Conservation (phyloP, 495 filamentous ascomycete genomes). For the Corynascus novoguineensis region DNA sequence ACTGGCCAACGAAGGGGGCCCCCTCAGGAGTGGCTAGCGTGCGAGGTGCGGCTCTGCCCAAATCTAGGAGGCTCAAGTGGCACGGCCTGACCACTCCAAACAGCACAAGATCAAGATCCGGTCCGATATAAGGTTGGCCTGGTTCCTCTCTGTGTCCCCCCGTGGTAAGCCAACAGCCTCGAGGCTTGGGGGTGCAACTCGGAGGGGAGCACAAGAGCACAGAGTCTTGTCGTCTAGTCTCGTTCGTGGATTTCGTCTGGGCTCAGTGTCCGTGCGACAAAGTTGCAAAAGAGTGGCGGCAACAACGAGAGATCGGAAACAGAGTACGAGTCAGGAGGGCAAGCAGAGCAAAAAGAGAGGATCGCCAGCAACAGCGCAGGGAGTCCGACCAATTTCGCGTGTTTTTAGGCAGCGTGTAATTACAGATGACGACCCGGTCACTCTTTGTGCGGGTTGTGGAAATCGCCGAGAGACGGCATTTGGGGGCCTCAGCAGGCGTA, state of each 20-base stretch:
- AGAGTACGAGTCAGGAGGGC: slow-evolving; percentile 4
- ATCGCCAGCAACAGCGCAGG: not conserved
- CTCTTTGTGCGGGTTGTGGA: slow-evolving; percentile 1
- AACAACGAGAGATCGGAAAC: not conserved
- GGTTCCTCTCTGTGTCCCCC: not conserved
- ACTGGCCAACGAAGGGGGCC: slow-evolving; percentile 14
- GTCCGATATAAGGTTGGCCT: not conserved
- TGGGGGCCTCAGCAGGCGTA: not conserved
- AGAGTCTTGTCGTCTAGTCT: not conserved
- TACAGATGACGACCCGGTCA: not conserved
- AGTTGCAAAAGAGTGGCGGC: slow-evolving; percentile 5
- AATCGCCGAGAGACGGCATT: not conserved
- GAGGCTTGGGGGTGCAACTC: no score
- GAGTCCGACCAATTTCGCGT: not conserved
- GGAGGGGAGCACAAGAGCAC: not conserved
- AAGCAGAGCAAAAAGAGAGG: not conserved
- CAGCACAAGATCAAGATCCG: slow-evolving; percentile 1
- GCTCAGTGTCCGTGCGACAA: not conserved
- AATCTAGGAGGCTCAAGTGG: slow-evolving; percentile 11
- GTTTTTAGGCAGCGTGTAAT: slow-evolving; percentile 1
- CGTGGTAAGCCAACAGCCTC: no score
- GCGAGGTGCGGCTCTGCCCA: not conserved
- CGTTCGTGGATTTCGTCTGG: not conserved
- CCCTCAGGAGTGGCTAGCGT: slow-evolving; percentile 2
- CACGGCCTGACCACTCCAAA: slow-evolving; percentile 12